Evolutionary conservation across 2,329 filamentous ascomycete genomes (phyloP), one percentile per base, ranked within the genome.

Genomic region (Didymellaceae sp.): DNA sequence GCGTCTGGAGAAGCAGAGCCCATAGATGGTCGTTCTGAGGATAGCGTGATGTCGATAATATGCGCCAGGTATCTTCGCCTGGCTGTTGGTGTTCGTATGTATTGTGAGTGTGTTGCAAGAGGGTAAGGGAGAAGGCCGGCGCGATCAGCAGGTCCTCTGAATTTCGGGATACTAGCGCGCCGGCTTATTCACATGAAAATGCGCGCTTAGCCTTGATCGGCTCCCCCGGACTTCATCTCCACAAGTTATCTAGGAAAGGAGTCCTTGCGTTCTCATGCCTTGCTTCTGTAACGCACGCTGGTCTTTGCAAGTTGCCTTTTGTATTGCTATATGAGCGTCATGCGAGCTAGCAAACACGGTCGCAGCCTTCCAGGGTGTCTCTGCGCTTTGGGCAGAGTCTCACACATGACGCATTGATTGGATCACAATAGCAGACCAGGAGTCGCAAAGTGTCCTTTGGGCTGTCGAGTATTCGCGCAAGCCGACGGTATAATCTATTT

Each of bases 1-100:
- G 66, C 58, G 56, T 60, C 54, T 60, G 63, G 62, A 55, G 68
- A 65, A 65, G 67, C 70, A 69, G 75, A 75, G 74, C 75, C 75
- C 75, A 78, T 77, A 73, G 68, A 75, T 75, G 70, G 58, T 70
- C 30, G 59, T 57, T 65, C 33, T 63, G 49, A 43, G 37, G 50
- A 59, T 64, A 59, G 50, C 54, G 34, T 45, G 35, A 53, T 63
- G 55, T 54, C 41, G 45, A 55, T 57, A 32, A 41, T 55, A 30
- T 59, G 39, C 60, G 67, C 69, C 68, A 71, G 69, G 67, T 59
- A 48, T 51, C 35, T 45, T 44, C 41, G 60, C 67, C 69, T 65
- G 63, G 67, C 67, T 54, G 54, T 48, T 28, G 22, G 45, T 49
- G 47, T 52, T 40, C 40, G 34, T 49, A 48, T 32, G 59, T 58